A percentile compares a stretch with the other conserved stretches of the same genome.
These are phyloP conservation scores for Fusarium brachygibbosum DNA, from an alignment of 2,329 filamentous ascomycete species.

Conservation along the genomic window DNA sequence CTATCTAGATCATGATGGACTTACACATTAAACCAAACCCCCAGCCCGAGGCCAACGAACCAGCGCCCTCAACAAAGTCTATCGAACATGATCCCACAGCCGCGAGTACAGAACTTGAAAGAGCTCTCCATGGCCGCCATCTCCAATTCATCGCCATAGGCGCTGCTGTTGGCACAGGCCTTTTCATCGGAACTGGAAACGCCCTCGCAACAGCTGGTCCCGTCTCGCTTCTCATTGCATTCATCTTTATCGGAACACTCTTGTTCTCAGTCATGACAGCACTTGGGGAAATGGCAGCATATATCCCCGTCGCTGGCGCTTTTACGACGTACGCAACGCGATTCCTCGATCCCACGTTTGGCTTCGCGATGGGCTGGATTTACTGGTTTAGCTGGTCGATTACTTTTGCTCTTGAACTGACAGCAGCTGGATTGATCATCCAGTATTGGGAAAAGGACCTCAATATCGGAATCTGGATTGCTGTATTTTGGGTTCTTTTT, in stretches of 20 bases:
- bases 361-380: slow-evolving; percentile 71
- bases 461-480: slow-evolving; percentile 70
- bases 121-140: slow-evolving; percentile 71
- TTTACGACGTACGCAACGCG: slow-evolving; percentile 66
- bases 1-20: slow-evolving; percentile 18
- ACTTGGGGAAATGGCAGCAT: slow-evolving; percentile 68
- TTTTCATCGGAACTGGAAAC: slow-evolving; percentile 63
- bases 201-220: slow-evolving; percentile 28
- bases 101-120: slow-evolving; percentile 62
- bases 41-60: slow-evolving; percentile 4
- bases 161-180: slow-evolving; percentile 73
- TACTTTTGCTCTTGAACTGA: slow-evolving; percentile 69
- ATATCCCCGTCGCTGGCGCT: slow-evolving; percentile 67
- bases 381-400: slow-evolving; percentile 74
- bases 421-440: slow-evolving; percentile 69
- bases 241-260: slow-evolving; percentile 26
- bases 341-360: slow-evolving; percentile 67
- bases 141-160: slow-evolving; percentile 67
- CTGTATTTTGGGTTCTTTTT: slow-evolving; percentile 68
- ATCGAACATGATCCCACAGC: slow-evolving; percentile 55
- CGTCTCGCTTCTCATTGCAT: slow-evolving; percentile 29
- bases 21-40: slow-evolving; percentile 15
- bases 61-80: slow-evolving; percentile 23
- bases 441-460: slow-evolving; percentile 70
- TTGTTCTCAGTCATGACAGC: slow-evolving; percentile 40